Percentiles rank a stretch among this genome's conserved stretches.
Evolutionary conservation across 75 land plant species (phyloP).

Genomic region (Isoetes taiwanensis): DNA sequence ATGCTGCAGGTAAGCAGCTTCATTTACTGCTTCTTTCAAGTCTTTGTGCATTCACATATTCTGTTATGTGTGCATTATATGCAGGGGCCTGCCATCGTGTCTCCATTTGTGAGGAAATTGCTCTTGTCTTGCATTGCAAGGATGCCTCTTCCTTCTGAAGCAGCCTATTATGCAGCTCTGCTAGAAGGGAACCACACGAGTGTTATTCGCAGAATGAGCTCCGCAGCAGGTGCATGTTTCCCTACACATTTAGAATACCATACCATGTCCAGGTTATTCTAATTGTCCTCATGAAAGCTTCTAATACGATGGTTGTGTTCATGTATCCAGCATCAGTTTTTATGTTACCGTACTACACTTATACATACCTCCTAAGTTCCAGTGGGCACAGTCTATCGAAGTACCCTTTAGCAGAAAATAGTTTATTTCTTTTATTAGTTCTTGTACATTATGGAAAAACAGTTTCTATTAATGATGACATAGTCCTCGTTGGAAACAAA

Average conservation of each 20-base stretch:
- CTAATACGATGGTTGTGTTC: conserved; percentile 9
- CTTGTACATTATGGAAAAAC: conserved; percentile 64
- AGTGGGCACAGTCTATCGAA: conserved; percentile 29
- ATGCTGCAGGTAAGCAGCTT: conserved; percentile 49
- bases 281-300: background rate
- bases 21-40: background rate
- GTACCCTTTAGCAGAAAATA: conserved; percentile 50
- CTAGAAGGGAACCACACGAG: conserved; percentile 39
- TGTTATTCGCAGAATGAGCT: conserved; percentile 60
- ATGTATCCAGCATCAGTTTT: conserved; percentile 53
- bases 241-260: background rate
- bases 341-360: conserved; percentile 52
- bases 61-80: background rate
- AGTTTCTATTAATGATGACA: conserved; percentile 16
- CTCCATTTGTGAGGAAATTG: conserved; percentile 34
- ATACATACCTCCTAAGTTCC: conserved; percentile 49
- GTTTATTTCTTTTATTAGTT: conserved; percentile 56
- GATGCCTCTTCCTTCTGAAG: conserved; percentile 26
- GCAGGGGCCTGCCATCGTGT: conserved; percentile 45
- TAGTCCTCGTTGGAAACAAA: conserved; percentile 14
- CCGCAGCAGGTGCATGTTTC: conserved; percentile 48
- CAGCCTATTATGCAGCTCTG: conserved; percentile 26
- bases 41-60: no score
- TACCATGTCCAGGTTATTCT: background rate
- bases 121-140: conserved; percentile 43